These are phyloP conservation scores for Avicennia marina DNA, from an alignment of 257 asterid species.

Conservation along the genomic window DNA sequence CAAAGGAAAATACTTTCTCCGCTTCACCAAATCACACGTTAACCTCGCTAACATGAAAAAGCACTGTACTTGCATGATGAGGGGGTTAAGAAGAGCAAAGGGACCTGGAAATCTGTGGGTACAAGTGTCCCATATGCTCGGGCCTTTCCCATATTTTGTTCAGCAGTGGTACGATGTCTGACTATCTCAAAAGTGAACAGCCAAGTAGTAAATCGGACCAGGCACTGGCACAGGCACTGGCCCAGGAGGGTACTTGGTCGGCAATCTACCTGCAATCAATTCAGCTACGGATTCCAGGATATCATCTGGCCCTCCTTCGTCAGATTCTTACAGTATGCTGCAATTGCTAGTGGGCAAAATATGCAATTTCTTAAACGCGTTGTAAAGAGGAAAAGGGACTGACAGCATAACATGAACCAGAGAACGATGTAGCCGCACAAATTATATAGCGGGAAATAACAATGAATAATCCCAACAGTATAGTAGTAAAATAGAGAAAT, in stretches of 20 bases:
- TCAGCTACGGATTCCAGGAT: conserved; percentile 86
- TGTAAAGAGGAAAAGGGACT: no score
- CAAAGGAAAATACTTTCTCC: no score
- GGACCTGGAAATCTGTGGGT: neutral
- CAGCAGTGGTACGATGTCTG: conserved; percentile 31
- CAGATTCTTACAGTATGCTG: conserved; percentile 66
- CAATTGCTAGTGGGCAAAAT: conserved; percentile 8
- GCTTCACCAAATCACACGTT: no score
- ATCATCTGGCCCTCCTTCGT: conserved; percentile 64
- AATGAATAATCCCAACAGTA: no score
- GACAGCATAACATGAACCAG: no score
- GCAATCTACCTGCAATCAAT: conserved; percentile 50
- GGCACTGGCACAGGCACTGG: conserved; percentile 85
- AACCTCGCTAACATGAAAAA: no score
- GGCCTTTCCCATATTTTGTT: neutral
- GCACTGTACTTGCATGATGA: no score
- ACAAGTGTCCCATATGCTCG: neutral
- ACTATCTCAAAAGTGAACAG: conserved; percentile 75
- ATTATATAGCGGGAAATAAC: no score
- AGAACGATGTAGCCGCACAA: no score
- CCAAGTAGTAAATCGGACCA: conserved; percentile 78
- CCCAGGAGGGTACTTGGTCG: conserved; percentile 36
- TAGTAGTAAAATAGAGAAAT: no score
- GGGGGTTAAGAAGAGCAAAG: neutral
- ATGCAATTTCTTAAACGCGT: neutral